Conservation (phyloP, 495 filamentous ascomycete genomes). For the Penicillium parvum region DNA sequence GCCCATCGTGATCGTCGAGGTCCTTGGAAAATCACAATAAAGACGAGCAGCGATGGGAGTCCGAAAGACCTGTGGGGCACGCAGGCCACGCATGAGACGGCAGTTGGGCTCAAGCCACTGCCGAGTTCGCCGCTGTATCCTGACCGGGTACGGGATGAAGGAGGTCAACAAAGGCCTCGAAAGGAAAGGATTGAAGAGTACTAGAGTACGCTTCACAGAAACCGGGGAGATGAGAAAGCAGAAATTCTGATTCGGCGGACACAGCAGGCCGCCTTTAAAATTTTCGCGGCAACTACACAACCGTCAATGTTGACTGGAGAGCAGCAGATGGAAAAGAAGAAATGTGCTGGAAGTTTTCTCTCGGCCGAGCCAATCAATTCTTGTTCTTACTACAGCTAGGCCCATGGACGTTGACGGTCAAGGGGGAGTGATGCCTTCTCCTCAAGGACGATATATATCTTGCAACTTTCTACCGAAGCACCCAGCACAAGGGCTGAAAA, state of each 20-base stretch:
- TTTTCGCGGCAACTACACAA: neutral
- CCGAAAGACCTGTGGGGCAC: slow-evolving; percentile 6
- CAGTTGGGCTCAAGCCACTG: slow-evolving; percentile 12
- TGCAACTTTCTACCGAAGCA: too few species aligned
- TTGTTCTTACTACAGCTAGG: too few species aligned
- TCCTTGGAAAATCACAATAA: neutral
- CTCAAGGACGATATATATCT: too few species aligned
- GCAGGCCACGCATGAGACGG: slow-evolving; percentile 20
- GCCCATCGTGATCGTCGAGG: slow-evolving; percentile 1
- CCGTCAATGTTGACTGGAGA: too few species aligned
- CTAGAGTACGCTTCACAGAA: neutral
- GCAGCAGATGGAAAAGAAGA: too few species aligned
- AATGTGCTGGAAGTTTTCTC: too few species aligned
- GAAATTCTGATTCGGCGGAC: slow-evolving; percentile 18
- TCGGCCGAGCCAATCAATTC: too few species aligned
- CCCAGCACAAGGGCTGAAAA: too few species aligned
- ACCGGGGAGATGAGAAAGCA: slow-evolving; percentile 16
- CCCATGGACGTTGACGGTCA: too few species aligned
- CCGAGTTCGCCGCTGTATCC: slow-evolving; percentile 5
- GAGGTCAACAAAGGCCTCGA: neutral
- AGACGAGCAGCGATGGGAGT: slow-evolving; percentile 1
- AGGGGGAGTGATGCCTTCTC: too few species aligned
- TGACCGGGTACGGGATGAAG: too few species aligned
- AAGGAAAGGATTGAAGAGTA: neutral
- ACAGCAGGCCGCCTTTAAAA: too few species aligned